Percentiles rank a stretch among this genome's conserved stretches.
These are phyloP conservation scores for Knoxia roxburghii DNA, from an alignment of 257 asterid species.

Conservation along the genomic window DNA sequence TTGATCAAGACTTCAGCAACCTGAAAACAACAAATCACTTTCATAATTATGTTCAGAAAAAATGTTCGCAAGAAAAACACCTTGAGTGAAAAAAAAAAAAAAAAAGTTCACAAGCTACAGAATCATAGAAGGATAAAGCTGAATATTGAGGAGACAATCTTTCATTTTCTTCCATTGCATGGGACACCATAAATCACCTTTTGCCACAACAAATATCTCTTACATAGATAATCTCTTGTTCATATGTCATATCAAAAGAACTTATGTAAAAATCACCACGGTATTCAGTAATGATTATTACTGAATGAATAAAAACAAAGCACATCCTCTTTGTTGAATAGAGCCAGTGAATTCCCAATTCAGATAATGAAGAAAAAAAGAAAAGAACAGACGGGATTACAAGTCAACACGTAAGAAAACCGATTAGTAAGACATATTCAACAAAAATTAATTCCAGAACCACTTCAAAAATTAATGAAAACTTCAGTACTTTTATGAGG, in stretches of 20 bases:
- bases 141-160: neutral
- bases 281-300: neutral
- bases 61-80: no score
- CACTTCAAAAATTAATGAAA: no score
- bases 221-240: neutral
- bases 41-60: no score
- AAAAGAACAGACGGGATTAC: neutral
- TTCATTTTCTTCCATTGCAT: neutral
- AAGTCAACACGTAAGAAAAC: constrained; percentile 1
- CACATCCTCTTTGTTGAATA: neutral
- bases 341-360: neutral
- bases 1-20: no score
- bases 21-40: no score
- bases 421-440: constrained; percentile 2
- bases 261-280: neutral
- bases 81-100: no score
- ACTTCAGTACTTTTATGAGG: no score
- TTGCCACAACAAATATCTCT: neutral
- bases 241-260: neutral
- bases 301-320: constrained; percentile 1
- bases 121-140: neutral
- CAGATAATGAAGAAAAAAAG: neutral
- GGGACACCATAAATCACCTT: neutral
- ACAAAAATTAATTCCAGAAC: neutral
- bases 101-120: neutral